Evolutionary conservation across 2,329 filamentous ascomycete genomes (phyloP).

Genomic region (Clarireedia monteithiana): DNA sequence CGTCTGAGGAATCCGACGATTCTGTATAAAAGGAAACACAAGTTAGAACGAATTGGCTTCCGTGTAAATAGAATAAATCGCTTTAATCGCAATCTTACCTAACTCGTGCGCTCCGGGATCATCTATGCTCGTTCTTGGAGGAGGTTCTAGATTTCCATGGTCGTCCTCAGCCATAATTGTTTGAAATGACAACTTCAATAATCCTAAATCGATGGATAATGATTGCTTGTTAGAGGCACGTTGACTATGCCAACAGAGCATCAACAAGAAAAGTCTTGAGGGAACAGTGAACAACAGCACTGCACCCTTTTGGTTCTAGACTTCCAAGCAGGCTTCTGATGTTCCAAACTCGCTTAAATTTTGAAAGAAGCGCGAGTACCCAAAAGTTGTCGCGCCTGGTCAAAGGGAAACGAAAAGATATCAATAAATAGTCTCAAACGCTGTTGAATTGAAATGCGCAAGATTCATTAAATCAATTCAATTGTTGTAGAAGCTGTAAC

Average conservation of each 20-base stretch:
- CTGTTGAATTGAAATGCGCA: slow-evolving; percentile 14
- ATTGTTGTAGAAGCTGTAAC: slow-evolving; percentile 11
- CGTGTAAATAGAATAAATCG: not conserved
- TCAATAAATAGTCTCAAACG: slow-evolving; percentile 9
- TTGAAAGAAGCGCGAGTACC: slow-evolving; percentile 7
- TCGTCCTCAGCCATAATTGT: slow-evolving; percentile 25
- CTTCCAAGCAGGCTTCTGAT: not conserved
- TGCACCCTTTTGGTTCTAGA: slow-evolving; percentile 3
- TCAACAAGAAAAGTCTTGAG: not conserved
- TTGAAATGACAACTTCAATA: not conserved
- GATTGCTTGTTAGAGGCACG: not conserved
- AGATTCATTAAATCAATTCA: slow-evolving; percentile 6
- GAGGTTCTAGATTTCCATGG: slow-evolving; percentile 34
- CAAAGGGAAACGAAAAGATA: slow-evolving; percentile 8
- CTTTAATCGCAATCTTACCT: slow-evolving; percentile 33
- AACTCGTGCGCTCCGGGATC: slow-evolving; percentile 55
- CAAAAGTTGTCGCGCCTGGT: slow-evolving; percentile 6
- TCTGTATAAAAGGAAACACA: not conserved
- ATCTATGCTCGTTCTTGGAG: slow-evolving; percentile 35
- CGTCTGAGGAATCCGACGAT: slow-evolving; percentile 51
- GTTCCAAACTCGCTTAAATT: slow-evolving; percentile 8
- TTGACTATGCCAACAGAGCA: not conserved
- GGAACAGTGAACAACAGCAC: not conserved
- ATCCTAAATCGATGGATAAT: not conserved
- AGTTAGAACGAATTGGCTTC: not conserved